Evolutionary conservation across 805 yeast species (phyloP), one percentile per base, ranked within the genome.

Genomic region (Maudiozyma turicensis): DNA sequence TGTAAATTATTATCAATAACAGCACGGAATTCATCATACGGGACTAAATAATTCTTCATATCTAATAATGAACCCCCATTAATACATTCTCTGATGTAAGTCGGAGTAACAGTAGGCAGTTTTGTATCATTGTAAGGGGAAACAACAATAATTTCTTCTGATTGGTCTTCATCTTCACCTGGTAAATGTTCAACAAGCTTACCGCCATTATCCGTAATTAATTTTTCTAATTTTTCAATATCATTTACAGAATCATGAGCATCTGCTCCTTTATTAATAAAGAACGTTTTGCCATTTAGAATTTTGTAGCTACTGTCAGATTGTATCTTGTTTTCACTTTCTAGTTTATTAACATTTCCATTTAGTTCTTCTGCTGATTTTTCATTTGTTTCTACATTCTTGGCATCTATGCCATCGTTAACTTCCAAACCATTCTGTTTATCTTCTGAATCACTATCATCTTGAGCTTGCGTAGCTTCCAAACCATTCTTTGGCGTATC

Each of bases 51-150:
- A 46, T 57, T 52, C 14, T 55, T 51, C 14, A 56, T 48, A 32
- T 56, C 50, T 37, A 60, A 45, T 35, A 60, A 47, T 26, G 50
- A 53, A 37, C 53, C 51, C 38, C 53, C 54, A 34, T 54, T 52
- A 30, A 59, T 55, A 50, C 66, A 64, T 8, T 58, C 61, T 40
- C 54, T 55, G 43, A 64, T 56, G 49, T 58, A 64, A 8, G 63
- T 60, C 8, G 68, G 60, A 1, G 61, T 57, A n/a, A 64, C 61
- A 4, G 68, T 64, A n/a, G 58, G 58, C 33, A 58, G 43, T 39
- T 57, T 54, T 0, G 65, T 57, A 34, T 57, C 57, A 51, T 64
- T 64, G 26, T 58, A 60, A 11, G 65, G 63, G n/a, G 66, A 58
- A 1, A 65, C 61, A 11, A 65, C 56, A 50, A 54, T 54, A 26